Percentiles rank a stretch among this genome's conserved stretches.
Conservation (phyloP, 116 monocot species). For the Iris pallida region DNA sequence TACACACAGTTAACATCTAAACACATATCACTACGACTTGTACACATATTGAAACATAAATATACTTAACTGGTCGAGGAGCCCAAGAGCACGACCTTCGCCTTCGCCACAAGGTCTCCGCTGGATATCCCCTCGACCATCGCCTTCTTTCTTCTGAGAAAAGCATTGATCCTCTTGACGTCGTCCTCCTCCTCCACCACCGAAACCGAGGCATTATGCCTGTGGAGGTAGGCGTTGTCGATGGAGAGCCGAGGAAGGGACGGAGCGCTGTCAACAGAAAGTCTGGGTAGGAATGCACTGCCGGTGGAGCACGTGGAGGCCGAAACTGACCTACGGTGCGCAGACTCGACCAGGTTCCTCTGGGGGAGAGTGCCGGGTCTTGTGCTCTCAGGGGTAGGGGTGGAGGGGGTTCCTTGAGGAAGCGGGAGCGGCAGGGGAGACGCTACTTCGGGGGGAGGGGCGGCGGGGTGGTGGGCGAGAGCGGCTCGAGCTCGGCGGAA, state of each 20-base stretch:
- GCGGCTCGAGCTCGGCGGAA: conserved; percentile 11
- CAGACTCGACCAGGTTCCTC: conserved; percentile 19
- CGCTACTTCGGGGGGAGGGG: neutral
- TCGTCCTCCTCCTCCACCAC: neutral
- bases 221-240: too few species aligned
- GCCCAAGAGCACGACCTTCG: conserved; percentile 35
- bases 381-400: neutral
- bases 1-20: neutral
- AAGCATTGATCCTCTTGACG: conserved; percentile 23
- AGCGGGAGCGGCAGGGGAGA: neutral
- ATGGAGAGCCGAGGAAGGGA: too few species aligned
- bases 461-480: neutral
- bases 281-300: neutral
- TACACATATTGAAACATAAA: neutral
- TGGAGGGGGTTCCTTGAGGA: conserved; percentile 1
- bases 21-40: neutral
- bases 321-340: conserved; percentile 21
- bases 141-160: conserved; percentile 27
- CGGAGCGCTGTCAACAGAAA: too few species aligned
- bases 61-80: conserved; percentile 23
- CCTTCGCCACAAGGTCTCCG: conserved; percentile 14
- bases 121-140: conserved; percentile 17
- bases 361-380: conserved; percentile 31
- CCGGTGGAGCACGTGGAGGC: conserved; percentile 30
- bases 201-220: neutral